Evolutionary conservation across 2,329 filamentous ascomycete genomes (phyloP).

Genomic region (Aureobasidium uvarum): DNA sequence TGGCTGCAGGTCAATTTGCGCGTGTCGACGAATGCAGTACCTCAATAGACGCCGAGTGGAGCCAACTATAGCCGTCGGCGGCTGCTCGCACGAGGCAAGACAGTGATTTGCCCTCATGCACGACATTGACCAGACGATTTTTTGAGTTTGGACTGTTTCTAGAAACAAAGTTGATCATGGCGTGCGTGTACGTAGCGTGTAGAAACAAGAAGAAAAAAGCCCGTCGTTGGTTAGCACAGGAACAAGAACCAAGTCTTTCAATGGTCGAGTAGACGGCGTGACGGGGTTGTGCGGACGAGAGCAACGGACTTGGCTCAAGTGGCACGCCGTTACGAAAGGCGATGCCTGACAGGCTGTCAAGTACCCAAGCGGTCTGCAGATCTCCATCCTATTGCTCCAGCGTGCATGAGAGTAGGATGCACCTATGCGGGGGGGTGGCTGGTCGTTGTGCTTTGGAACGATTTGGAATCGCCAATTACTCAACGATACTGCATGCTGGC

Average conservation of each 20-base stretch:
- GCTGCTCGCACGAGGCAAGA: slow-evolving; percentile 14
- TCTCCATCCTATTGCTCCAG: slow-evolving; percentile 20
- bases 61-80: slow-evolving; percentile 17
- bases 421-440: slow-evolving; percentile 13
- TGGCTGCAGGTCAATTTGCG: slow-evolving; percentile 16
- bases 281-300: slow-evolving; percentile 10
- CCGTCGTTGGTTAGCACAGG: slow-evolving; percentile 8
- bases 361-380: slow-evolving; percentile 22
- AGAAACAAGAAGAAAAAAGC: background rate
- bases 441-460: slow-evolving; percentile 5
- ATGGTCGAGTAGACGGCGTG: slow-evolving; percentile 9
- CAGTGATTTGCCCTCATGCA: background rate
- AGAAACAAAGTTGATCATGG: background rate
- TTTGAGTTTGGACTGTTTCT: slow-evolving; percentile 23
- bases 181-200: background rate
- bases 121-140: slow-evolving; percentile 11
- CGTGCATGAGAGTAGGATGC: slow-evolving; percentile 7
- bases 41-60: slow-evolving; percentile 3
- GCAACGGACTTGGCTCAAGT: background rate
- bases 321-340: slow-evolving; percentile 9
- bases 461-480: slow-evolving; percentile 11
- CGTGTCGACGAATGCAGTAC: slow-evolving; percentile 14
- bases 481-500: slow-evolving; percentile 12
- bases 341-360: slow-evolving; percentile 25
- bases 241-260: background rate